Base-by-base conservation (phyloP, 2,329 filamentous ascomycete species). In the Huntiella abstrusa region DNA sequence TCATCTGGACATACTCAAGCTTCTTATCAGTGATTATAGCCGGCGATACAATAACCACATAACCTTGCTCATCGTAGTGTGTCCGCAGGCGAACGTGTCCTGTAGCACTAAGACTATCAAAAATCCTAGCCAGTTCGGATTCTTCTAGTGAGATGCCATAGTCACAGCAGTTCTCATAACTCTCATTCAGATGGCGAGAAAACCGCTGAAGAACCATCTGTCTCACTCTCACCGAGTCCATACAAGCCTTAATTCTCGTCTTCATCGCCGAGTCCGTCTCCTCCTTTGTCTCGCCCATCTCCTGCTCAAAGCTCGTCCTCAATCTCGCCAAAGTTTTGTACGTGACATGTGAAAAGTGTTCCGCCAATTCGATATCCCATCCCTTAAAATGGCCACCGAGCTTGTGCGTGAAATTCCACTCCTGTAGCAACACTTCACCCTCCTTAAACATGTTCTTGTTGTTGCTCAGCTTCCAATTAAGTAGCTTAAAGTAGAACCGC, bases 381-480 rank as follows among this genome's bases (percentile, higher is more conserved):
- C 84, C 83, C 54, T 92, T 80, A n/a, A 98, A 71, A 58, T 91
- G 82, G 42, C 83, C 76, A 19, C 88, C 91, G 48, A 98, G 84
- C 55, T 87, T 79, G 56, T 96, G 96, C 45, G 83, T 92, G 57
- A 96, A 96, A 48, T 86, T 85, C 91, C 91, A 98, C 62, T 98
- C 91, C 56, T 94, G 86, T 58, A 95, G 92, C 41, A 98, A 66
- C 52, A 98, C 81, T 66, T 98, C 91, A 5, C 91, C 91, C 61
- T 98, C 91, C 59, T 96, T 96, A 71, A 98, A 98, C 0, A 87
- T 95, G 63, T 96, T 98, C 61, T 95, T 96, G 67, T 96, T 96
- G 47, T 86, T 84, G 55, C 83, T 87, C 45, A 98, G 68, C 61
- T 96, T 96, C 85, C 87, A 96, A 58, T 96, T 95, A 39, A 98